Evolutionary conservation across 495 filamentous ascomycete genomes (phyloP).

Genomic region (Penicillium subrubescens): DNA sequence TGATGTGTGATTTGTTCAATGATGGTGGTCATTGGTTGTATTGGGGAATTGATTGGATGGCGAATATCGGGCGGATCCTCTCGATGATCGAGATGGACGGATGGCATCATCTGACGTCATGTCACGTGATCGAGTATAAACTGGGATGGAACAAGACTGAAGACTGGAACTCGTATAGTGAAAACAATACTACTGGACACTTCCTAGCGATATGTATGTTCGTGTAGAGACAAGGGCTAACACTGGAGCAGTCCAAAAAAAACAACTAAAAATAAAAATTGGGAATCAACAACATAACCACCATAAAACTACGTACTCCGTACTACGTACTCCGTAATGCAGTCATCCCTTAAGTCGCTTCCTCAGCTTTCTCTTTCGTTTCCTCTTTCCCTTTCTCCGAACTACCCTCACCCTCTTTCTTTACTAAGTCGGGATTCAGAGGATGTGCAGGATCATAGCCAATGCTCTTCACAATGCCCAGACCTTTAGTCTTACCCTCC

Average conservation of each 20-base stretch:
- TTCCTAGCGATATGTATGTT: neutral
- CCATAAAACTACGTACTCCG: neutral
- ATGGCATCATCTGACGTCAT: slow-evolving; percentile 30
- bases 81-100: neutral
- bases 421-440: slow-evolving; percentile 41
- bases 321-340: neutral
- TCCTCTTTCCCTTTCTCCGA: neutral
- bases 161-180: neutral
- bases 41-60: neutral
- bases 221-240: neutral
- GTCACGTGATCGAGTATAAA: slow-evolving; percentile 22
- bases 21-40: neutral
- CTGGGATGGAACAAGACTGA: neutral
- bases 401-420: neutral
- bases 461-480: slow-evolving; percentile 90
- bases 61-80: neutral
- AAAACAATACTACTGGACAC: neutral
- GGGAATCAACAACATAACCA: neutral
- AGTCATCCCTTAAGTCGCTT: neutral
- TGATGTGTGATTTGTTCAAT: neutral
- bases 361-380: neutral
- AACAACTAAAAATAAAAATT: neutral
- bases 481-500: slow-evolving; percentile 91
- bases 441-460: slow-evolving; percentile 77
- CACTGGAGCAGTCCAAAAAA: neutral